These are phyloP conservation scores for Bolboschoenoplectus hybrid DNA, from an alignment of 202 grass and related monocot species.

Conservation along the genomic window DNA sequence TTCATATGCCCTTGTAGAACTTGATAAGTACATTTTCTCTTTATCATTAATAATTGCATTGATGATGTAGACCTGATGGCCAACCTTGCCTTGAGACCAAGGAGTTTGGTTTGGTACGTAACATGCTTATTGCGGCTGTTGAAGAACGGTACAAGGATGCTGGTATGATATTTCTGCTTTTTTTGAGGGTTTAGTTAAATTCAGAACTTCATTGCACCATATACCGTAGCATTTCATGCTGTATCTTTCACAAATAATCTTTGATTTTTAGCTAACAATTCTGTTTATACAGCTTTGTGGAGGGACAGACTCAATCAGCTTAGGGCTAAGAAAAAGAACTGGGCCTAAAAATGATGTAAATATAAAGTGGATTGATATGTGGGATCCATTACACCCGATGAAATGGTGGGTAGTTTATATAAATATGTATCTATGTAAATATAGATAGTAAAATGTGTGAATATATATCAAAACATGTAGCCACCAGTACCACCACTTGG, in stretches of 20 bases:
- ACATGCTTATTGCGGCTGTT: conserved; percentile 80
- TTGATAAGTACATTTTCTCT: conserved; percentile 11
- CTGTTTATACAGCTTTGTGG: conserved; percentile 61
- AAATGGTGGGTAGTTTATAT: conserved; percentile 33
- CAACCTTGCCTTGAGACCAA: conserved; percentile 63
- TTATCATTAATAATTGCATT: conserved; percentile 9
- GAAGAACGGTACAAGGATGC: conserved; percentile 97
- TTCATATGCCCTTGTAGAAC: conserved; percentile 29
- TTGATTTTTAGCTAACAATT: background rate
- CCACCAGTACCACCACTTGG: conserved; percentile 19
- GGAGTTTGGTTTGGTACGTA: conserved; percentile 75
- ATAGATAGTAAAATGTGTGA: conserved; percentile 31
- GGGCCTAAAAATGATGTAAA: conserved; percentile 53
- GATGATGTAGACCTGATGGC: conserved; percentile 66
- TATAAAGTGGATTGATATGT: conserved; percentile 30
- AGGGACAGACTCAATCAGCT: conserved; percentile 69
- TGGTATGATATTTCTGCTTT: conserved; percentile 44
- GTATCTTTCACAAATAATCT: background rate
- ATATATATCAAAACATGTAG: conserved; percentile 36
- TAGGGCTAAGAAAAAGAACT: conserved; percentile 82
- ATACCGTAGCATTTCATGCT: conserved; percentile 34
- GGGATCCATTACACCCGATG: conserved; percentile 4
- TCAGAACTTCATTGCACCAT: background rate
- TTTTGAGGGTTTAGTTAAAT: background rate
- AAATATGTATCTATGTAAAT: conserved; percentile 38